Evolutionary conservation across 768 basidiomycete species (phyloP).

Genomic region (Tulasnella sp.): DNA sequence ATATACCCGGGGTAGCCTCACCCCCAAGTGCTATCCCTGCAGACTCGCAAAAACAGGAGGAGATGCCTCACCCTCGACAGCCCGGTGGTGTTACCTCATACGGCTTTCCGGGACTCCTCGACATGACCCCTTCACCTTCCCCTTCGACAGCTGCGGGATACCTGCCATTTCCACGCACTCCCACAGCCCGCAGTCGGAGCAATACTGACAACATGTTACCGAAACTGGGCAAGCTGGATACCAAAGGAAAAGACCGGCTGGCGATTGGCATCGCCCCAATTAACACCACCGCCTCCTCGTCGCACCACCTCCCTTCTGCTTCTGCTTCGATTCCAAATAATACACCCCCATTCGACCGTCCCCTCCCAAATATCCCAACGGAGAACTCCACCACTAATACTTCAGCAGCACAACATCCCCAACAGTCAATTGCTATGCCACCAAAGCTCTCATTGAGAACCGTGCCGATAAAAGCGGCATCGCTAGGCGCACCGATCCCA

Average conservation of each 20-base stretch:
- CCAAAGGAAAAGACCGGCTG: background rate
- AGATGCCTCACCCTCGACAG: background rate
- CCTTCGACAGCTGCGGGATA: constrained; percentile 15
- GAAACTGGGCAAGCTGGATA: constrained; percentile 8
- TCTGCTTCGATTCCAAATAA: background rate
- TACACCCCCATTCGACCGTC: constrained; percentile 1
- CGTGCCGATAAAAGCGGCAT: constrained; percentile 11
- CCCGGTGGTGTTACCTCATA: background rate
- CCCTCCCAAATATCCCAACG: constrained; percentile 1
- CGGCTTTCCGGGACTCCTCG: constrained; percentile 1
- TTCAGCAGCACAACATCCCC: background rate
- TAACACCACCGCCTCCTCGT: constrained; percentile 5
- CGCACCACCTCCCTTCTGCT: background rate
- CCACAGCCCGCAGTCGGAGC: background rate
- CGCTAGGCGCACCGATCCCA: constrained; percentile 11
- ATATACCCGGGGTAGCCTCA: too few relatives aligned
- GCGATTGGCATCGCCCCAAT: background rate
- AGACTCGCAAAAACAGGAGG: too few relatives aligned
- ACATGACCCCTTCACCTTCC: constrained; percentile 15
- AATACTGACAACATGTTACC: constrained; percentile 10
- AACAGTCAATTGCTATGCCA: constrained; percentile 12
- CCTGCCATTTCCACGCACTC: constrained; percentile 7
- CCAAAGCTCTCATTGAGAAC: constrained; percentile 18
- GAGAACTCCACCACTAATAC: background rate
- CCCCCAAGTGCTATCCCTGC: too few relatives aligned